phyloP scores from a whole-genome alignment of 345 rosid species.

The Fremontodendron californicum region DNA sequence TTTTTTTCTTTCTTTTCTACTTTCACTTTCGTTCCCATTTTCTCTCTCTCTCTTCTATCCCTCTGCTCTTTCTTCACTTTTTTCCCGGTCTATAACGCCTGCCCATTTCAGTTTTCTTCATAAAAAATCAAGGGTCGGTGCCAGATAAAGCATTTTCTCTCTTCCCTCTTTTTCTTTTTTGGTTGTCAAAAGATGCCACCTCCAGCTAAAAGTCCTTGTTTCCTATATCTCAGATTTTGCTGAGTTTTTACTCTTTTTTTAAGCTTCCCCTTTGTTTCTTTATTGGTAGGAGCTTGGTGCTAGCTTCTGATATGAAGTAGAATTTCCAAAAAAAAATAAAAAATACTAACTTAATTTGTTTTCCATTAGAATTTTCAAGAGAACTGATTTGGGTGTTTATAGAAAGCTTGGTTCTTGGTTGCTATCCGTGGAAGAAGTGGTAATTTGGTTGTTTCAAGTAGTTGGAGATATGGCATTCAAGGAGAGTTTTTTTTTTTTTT shows the following conservation, averaged over 20 bases:
- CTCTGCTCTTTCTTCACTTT: not conserved
- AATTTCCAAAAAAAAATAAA: not conserved
- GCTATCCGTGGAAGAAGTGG: not conserved
- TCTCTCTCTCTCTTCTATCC: not conserved
- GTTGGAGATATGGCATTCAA: not conserved
- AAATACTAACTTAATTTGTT: not conserved
- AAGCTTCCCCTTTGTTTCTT: not conserved
- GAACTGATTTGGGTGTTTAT: not conserved
- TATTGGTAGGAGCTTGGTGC: not conserved
- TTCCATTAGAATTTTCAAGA: not conserved
- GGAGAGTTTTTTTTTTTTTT: not conserved
- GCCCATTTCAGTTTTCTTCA: conserved; percentile 23
- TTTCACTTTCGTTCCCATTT: conserved; percentile 23
- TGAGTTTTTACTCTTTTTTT: not conserved
- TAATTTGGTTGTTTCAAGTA: conserved; percentile 3
- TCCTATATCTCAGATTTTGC: not conserved
- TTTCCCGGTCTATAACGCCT: conserved; percentile 37
- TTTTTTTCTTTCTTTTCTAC: not conserved
- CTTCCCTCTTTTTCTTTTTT: conserved; percentile 19
- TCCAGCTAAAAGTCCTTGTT: conserved; percentile 17
- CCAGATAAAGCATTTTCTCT: conserved; percentile 22
- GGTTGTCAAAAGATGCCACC: conserved; percentile 41
- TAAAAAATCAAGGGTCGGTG: conserved; percentile 53
- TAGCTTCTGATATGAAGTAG: not conserved
- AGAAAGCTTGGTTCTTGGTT: not conserved